Evolutionary conservation across 208 protist species (phyloP), one percentile per base, ranked within the genome.

Genomic region (Crithidia sp.): DNA sequence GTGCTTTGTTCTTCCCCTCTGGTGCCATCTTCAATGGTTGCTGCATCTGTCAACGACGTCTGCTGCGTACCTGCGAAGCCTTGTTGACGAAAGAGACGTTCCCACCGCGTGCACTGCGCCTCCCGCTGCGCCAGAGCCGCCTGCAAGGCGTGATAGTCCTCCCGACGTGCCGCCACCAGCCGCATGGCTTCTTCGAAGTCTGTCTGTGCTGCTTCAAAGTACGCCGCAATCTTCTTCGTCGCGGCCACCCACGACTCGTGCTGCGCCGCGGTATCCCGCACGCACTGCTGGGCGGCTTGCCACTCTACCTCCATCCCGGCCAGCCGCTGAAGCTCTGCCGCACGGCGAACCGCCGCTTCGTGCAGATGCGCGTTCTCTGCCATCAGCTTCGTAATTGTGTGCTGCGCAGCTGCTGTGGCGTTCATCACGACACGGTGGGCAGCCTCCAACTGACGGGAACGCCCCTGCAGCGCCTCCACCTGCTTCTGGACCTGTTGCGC

Each of bases 61-160:
- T 17, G 37, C 56, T 60, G 37, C 37, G 45, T 49, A 49, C 12
- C 9, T 49, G 45, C 0, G 0, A 13, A 14, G 45, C 45, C 45
- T 13, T 49, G 45, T 49, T 7, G 7, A 14, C 7, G 0, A 39
- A 76, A 81, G 5, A 72, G 63, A 9, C 10, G 6, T 56, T 80
- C 81, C 83, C 86, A 88, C 64, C 28, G 37, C 53, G 7, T 14
- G 54, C 68, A 81, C 17, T 44, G 47, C 3, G 69, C 65, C 59
- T 79, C 63, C 50, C 63, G 69, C 43, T 66, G 61, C 13, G 74
- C 70, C 40, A 88, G 68, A 17, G 77, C 75, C 49, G 63, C 58
- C 59, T 39, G 17, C 56, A 84, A 45, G 41, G 74, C 63, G 12
- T 57, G 53, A 49, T 82, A 62, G 53, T 88, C 88, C 4, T 43